Evolutionary conservation across 441 rosid species (phyloP).

Genomic region (Jatropha podagrica): DNA sequence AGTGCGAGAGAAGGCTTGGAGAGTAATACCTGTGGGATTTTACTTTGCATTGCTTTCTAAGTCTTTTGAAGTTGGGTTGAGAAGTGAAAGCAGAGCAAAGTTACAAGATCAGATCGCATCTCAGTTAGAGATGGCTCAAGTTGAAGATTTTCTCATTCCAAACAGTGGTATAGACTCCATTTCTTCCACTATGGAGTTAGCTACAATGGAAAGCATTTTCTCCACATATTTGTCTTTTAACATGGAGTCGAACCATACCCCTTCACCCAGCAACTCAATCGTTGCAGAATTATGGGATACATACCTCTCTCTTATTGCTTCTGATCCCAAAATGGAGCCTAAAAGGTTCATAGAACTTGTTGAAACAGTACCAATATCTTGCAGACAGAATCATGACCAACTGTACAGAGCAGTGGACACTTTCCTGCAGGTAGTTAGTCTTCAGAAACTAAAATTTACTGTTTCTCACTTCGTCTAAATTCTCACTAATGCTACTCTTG

Average conservation of each 20-base stretch:
- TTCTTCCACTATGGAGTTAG: conserved; percentile 49
- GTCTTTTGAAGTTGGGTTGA: conserved; percentile 46
- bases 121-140: conserved; percentile 46
- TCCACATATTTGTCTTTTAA: conserved; percentile 41
- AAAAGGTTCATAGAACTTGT: conserved; percentile 53
- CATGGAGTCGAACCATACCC: conserved; percentile 35
- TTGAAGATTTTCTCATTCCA: conserved; percentile 57
- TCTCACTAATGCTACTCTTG: not conserved
- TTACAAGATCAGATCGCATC: conserved; percentile 59
- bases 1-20: conserved; percentile 48
- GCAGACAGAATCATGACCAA: conserved; percentile 65
- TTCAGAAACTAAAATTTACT: not conserved
- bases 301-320: conserved; percentile 44
- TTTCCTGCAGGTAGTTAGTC: conserved; percentile 52
- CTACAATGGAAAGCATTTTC: conserved; percentile 56
- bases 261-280: conserved; percentile 40
- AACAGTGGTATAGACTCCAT: conserved; percentile 25
- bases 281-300: conserved; percentile 70
- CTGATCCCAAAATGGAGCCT: conserved; percentile 46
- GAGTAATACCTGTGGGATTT: conserved; percentile 64
- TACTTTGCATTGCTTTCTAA: conserved; percentile 61
- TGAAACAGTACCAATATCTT: conserved; percentile 58
- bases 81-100: conserved; percentile 39
- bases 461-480: not conserved
- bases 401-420: conserved; percentile 61